A percentile compares a stretch with the other conserved stretches of the same genome.
Conservation (phyloP, 345 rosid genomes). For the Odontarrhena argentea region DNA sequence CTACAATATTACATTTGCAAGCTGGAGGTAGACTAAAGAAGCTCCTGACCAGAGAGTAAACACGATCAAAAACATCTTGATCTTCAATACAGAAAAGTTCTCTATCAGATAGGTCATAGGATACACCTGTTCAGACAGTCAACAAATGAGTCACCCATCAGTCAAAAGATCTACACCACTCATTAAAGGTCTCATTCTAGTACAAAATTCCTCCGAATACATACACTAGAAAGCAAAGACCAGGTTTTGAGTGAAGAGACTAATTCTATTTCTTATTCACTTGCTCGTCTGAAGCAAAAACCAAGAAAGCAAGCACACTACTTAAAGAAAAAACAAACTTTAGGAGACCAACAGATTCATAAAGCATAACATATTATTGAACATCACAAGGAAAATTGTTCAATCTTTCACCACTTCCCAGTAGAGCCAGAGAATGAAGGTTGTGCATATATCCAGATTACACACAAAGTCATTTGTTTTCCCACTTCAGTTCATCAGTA, state of each 20-base stretch:
- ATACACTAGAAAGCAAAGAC: background rate
- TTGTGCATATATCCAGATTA: background rate
- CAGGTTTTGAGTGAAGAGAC: background rate
- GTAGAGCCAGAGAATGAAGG: background rate
- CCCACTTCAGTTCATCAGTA: background rate
- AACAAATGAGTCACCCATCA: conserved; percentile 11
- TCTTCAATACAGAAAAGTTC: conserved; percentile 90
- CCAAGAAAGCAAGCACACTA: background rate
- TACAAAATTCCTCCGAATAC: background rate
- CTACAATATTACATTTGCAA: conserved; percentile 69
- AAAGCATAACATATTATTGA: background rate
- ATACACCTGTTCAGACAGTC: conserved; percentile 53
- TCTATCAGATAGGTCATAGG: conserved; percentile 91
- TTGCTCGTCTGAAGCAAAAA: background rate
- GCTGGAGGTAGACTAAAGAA: conserved; percentile 58
- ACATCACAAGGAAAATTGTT: background rate
- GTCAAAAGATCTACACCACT: conserved; percentile 5
- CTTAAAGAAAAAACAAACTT: background rate
- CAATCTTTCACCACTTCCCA: background rate
- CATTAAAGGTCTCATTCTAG: background rate
- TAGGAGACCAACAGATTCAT: background rate
- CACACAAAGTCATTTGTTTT: background rate
- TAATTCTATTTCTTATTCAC: background rate
- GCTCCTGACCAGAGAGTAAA: conserved; percentile 62
- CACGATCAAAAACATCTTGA: conserved; percentile 84